Percentiles rank a stretch among this genome's conserved stretches.
phyloP scores from a whole-genome alignment of 257 asterid species.

The Solanum dulcamara region DNA sequence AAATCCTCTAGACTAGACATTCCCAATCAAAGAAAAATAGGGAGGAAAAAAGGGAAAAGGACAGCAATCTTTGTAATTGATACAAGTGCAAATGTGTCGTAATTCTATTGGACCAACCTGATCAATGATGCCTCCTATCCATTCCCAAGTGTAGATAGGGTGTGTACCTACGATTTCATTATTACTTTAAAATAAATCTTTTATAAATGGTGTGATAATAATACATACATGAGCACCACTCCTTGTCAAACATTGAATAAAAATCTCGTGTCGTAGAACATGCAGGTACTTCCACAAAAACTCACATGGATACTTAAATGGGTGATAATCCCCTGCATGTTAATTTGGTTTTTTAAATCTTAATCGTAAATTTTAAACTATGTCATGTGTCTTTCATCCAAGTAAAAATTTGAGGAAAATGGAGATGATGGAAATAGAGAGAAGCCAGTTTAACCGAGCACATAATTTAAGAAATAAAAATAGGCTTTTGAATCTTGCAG shows the following conservation, averaged over 20 bases:
- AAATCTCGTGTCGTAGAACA: neutral
- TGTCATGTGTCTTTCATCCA: neutral
- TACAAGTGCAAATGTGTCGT: neutral
- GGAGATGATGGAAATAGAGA: neutral
- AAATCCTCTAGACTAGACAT: neutral
- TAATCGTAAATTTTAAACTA: too few relatives aligned
- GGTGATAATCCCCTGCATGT: neutral
- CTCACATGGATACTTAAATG: neutral
- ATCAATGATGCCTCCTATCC: neutral
- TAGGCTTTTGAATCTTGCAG: too few relatives aligned
- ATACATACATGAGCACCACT: slow-evolving; percentile 15
- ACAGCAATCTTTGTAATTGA: neutral
- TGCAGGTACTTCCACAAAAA: neutral
- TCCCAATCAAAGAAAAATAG: neutral
- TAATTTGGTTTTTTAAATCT: neutral
- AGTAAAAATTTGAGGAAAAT: neutral
- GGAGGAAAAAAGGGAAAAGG: neutral
- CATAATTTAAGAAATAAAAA: too few relatives aligned
- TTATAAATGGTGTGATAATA: neutral
- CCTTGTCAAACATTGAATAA: slow-evolving; percentile 4
- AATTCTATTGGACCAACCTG: slow-evolving; percentile 8
- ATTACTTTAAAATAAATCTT: neutral
- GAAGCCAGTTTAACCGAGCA: neutral
- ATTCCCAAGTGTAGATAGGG: neutral
- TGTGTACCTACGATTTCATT: neutral